phyloP scores from a whole-genome alignment of 129 eudicot species.

The Helianthus tuberosus region DNA sequence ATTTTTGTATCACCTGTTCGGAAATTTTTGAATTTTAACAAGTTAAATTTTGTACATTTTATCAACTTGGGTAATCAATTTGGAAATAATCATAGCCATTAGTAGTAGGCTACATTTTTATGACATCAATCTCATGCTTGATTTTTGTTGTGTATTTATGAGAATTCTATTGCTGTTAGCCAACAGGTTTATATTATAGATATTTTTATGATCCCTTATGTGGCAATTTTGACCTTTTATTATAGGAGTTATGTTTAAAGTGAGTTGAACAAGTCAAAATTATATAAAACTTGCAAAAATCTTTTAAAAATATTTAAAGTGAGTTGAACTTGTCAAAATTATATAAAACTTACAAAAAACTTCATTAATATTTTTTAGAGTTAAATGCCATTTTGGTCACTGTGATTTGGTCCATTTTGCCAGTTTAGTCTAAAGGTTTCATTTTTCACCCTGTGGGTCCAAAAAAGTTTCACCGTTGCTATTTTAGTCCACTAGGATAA shows the following conservation, averaged over 20 bases:
- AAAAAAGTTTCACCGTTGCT: no score
- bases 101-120: background rate
- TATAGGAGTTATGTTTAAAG: background rate
- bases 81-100: background rate
- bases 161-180: background rate
- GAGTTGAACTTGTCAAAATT: background rate
- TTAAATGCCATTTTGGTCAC: no score
- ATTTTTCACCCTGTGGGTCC: no score
- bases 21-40: background rate
- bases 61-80: background rate
- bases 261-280: background rate
- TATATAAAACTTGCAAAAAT: background rate
- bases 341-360: background rate
- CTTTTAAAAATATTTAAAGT: background rate
- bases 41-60: background rate
- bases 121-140: background rate
- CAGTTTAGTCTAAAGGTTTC: no score
- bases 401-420: no score
- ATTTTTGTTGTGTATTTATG: background rate
- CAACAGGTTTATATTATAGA: background rate
- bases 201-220: background rate
- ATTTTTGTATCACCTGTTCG: no score
- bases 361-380: background rate
- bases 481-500: no score
- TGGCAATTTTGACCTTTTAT: no score